Conservation (phyloP, 108 stramenopile species). For the Pseudonitzschia delicatissima region DNA sequence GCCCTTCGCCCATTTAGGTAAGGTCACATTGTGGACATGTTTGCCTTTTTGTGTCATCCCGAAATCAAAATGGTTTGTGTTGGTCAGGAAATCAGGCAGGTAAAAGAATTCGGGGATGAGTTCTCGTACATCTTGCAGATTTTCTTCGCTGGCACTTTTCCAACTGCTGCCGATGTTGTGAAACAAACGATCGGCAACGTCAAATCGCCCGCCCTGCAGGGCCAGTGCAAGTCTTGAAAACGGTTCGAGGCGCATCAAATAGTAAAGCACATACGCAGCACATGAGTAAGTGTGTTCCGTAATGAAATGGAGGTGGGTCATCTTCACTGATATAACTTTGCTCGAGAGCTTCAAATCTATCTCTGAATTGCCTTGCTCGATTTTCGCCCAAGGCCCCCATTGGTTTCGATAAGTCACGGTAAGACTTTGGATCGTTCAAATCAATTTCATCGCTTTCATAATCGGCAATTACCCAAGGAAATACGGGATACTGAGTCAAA, state of each 20-base stretch:
- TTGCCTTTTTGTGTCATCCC: conserved; percentile 81
- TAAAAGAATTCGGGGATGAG: conserved; percentile 98
- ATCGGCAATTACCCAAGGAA: conserved; percentile 98
- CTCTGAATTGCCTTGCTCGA: conserved; percentile 87
- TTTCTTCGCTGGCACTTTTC: conserved; percentile 79
- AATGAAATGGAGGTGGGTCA: conserved; percentile 95
- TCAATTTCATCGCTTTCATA: conserved; percentile 93
- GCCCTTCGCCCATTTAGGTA: conserved; percentile 94
- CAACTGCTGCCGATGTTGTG: conserved; percentile 88
- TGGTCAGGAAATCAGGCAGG: conserved; percentile 90
- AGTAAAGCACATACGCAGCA: conserved; percentile 95
- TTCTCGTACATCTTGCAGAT: conserved; percentile 95
- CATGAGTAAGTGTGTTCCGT: conserved; percentile 98
- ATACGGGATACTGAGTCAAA: conserved; percentile 97
- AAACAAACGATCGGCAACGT: conserved; percentile 97
- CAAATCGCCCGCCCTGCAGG: conserved; percentile 94
- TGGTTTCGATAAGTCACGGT: conserved; percentile 94
- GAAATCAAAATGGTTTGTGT: conserved; percentile 87
- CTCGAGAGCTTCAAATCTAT: conserved; percentile 88
- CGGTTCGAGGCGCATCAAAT: conserved; percentile 94
- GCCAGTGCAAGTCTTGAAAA: conserved; percentile 89
- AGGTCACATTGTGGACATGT: conserved; percentile 81
- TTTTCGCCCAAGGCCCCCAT: conserved; percentile 88
- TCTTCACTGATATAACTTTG: conserved; percentile 68
- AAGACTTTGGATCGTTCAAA: conserved; percentile 83